Base-by-base conservation (phyloP, 768 basidiomycete species). In the Phaffia australis region DNA sequence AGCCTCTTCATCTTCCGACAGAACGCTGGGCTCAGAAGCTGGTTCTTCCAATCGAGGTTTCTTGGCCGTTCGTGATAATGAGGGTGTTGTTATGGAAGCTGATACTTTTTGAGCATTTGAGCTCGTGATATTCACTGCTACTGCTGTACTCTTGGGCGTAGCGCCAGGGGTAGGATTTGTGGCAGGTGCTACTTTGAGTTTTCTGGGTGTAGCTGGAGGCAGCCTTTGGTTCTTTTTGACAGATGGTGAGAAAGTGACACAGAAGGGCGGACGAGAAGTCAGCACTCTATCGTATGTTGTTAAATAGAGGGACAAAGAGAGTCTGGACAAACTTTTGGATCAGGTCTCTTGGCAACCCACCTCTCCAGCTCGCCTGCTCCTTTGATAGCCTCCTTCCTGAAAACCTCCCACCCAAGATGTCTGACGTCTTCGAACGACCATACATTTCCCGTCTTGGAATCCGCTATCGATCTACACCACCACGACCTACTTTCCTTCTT, bases 401-500 rank as follows among this genome's bases (percentile, higher is more conserved):
- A 62, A 32, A 19, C 47, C 21, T 56, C 48, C 66, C 66, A 67
- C 3, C 47, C 54, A 0, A 25, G 46, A 25, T 56, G 35, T 35
- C 59, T 52, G 16, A 61, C 16, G 52, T 58, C 42, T 23, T 56
- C 66, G 48, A 61, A 67, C 54, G 30, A 32, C 66, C 66, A 67
- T 23, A 55, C 29, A 23, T 62, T 29, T n/a, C 66, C 66, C 35
- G 52, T 54, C 42, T 35, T 54, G 16, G 60, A 62, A 35, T 67
- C 66, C 16, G 59, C 60, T 18, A 67, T 48, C 11, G 60, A 60
- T 6, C 60, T 61, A 48, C 66, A 67, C 66, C 66, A 67, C 32
- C 63, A 67, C 47, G 42, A 23, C 27, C 46, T 62, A 55, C 48
- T 62, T 62, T 7, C 46, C n/a, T 21, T 61, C 60, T 8, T 56